phyloP scores from a whole-genome alignment of 768 basidiomycete genomes.

The Lactarius trivialis region DNA sequence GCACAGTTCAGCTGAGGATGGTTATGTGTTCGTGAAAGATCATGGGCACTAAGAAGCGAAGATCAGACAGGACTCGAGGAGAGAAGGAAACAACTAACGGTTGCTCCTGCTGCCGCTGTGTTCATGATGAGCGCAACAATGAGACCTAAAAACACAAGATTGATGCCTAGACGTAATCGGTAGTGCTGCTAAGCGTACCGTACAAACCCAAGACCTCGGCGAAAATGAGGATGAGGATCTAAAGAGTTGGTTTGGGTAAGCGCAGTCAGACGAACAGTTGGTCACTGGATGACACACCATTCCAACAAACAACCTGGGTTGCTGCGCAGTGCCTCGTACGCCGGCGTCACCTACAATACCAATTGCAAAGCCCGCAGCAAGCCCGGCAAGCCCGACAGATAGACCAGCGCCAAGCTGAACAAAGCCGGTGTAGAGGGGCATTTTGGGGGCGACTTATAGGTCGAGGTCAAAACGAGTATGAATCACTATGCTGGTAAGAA shows the following conservation, averaged over 20 bases:
- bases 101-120: conserved; percentile 26
- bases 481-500: conserved; percentile 30
- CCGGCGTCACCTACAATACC: conserved; percentile 99
- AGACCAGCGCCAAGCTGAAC: conserved; percentile 92
- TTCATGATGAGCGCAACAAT: conserved; percentile 52
- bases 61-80: not conserved
- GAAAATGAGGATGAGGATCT: conserved; percentile 87
- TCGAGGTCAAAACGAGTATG: not conserved
- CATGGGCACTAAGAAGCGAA: conserved; percentile 12
- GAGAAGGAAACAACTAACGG: not conserved
- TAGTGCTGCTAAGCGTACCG: conserved; percentile 34
- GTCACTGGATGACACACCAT: conserved; percentile 48
- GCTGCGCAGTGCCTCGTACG: conserved; percentile 95
- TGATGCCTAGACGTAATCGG: not conserved
- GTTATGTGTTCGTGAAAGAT: not conserved
- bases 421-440: conserved; percentile 82
- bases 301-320: conserved; percentile 89
- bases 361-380: conserved; percentile 95
- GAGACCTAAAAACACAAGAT: conserved; percentile 28
- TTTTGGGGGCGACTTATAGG: conserved; percentile 7
- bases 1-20: not conserved
- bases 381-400: conserved; percentile 88
- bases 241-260: not conserved
- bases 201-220: conserved; percentile 92
- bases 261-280: not conserved